Conservation (phyloP, 2,329 filamentous ascomycete genomes). For the Aspergillus fischeri region DNA sequence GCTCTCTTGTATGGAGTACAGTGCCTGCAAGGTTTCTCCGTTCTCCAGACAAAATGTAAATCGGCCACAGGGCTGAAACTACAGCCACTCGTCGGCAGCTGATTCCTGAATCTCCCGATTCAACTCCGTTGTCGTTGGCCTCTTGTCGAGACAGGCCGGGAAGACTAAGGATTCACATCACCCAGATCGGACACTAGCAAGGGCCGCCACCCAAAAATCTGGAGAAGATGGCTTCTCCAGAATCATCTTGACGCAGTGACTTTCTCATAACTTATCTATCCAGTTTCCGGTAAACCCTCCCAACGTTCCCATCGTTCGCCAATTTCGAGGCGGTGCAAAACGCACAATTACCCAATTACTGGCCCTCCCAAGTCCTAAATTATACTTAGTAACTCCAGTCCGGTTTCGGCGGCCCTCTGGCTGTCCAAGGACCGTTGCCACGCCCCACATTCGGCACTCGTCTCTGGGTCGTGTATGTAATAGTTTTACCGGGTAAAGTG, state of each 20-base stretch:
- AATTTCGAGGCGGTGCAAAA: constrained; percentile 8
- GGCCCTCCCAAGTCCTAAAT: constrained; percentile 1
- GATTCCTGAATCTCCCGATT: constrained; percentile 33
- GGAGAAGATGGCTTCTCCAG: background rate
- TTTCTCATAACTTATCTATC: background rate
- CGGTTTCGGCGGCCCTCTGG: constrained; percentile 23
- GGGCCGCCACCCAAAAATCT: background rate
- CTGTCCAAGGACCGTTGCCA: constrained; percentile 32
- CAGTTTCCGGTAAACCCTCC: background rate
- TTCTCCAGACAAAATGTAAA: background rate
- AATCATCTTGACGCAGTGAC: background rate
- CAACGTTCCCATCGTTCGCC: background rate
- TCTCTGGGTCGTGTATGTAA: background rate
- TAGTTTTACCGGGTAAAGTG: background rate
- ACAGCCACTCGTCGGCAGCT: constrained; percentile 15
- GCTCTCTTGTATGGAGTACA: background rate
- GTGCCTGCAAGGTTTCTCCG: background rate
- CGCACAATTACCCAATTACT: background rate
- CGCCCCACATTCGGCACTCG: constrained; percentile 21
- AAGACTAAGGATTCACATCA: background rate
- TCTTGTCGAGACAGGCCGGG: background rate
- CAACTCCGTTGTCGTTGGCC: constrained; percentile 21
- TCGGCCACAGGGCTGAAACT: constrained; percentile 2
- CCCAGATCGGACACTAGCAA: background rate
- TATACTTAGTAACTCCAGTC: constrained; percentile 14